Conservation (phyloP, 2,329 filamentous ascomycete genomes). For the Cladosporium sp. region DNA sequence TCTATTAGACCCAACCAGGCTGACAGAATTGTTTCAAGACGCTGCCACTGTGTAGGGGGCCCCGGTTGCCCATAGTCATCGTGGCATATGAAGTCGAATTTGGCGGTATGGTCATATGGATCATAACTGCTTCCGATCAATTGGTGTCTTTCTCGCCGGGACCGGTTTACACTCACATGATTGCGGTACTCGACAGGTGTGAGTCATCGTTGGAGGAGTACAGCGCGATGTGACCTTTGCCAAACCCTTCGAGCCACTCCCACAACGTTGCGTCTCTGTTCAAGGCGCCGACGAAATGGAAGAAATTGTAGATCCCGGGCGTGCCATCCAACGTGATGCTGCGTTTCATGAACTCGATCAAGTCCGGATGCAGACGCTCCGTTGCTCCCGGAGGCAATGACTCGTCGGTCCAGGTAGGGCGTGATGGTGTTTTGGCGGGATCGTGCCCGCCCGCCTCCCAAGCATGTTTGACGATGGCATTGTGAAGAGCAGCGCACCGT, state of each 20-base stretch:
- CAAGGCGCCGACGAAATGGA: not conserved
- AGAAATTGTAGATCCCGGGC: not conserved
- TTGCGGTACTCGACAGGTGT: not conserved
- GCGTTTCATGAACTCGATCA: too few relatives aligned
- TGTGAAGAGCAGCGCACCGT: slow-evolving; percentile 1
- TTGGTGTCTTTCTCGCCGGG: not conserved
- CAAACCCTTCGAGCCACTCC: not conserved
- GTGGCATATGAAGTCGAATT: not conserved
- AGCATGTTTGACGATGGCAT: not conserved
- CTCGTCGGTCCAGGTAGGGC: too few relatives aligned
- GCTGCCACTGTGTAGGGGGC: not conserved
- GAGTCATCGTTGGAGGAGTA: not conserved
- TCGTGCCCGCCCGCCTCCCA: slow-evolving; percentile 1
- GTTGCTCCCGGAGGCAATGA: too few relatives aligned
- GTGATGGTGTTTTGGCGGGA: not conserved
- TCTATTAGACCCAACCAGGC: not conserved
- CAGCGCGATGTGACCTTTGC: not conserved
- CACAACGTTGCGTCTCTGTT: not conserved
- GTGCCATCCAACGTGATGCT: not conserved
- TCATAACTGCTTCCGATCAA: not conserved
- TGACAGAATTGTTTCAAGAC: not conserved
- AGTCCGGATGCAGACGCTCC: too few relatives aligned
- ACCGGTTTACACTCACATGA: not conserved
- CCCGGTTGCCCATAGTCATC: too few relatives aligned
- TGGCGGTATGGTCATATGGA: not conserved